A percentile compares a stretch with the other conserved stretches of the same genome.
Evolutionary conservation across 352 stramenopile species (phyloP).

Genomic region (Aphanomyces invadans): DNA sequence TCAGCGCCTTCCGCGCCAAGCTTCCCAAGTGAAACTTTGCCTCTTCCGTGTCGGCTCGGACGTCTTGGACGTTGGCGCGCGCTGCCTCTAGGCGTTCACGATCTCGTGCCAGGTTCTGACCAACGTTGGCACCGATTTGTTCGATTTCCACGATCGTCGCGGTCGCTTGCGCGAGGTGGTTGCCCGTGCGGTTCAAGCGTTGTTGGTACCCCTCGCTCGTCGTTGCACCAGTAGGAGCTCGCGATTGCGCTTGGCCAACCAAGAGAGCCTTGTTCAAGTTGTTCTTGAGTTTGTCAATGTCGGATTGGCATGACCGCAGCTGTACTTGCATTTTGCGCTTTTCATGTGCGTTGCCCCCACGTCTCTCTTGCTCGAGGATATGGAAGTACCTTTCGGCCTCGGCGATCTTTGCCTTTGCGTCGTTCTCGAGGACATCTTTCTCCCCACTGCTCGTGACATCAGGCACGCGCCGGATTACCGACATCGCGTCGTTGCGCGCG

Average conservation of each 20-base stretch:
- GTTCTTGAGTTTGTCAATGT: constrained; percentile 82
- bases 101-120: constrained; percentile 50
- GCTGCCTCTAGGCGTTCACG: constrained; percentile 71
- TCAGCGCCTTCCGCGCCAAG: constrained; percentile 72
- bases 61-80: constrained; percentile 63
- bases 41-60: constrained; percentile 62
- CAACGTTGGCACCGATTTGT: constrained; percentile 60
- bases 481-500: constrained; percentile 14
- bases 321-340: constrained; percentile 77
- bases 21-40: constrained; percentile 60
- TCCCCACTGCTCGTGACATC: not conserved
- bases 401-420: constrained; percentile 8
- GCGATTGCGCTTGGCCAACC: constrained; percentile 51
- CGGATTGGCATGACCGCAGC: constrained; percentile 73
- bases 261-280: constrained; percentile 69
- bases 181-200: constrained; percentile 56
- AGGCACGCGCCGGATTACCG: constrained; percentile 13
- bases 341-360: constrained; percentile 66
- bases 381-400: constrained; percentile 39
- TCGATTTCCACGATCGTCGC: constrained; percentile 59
- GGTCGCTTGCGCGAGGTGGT: constrained; percentile 64
- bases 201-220: constrained; percentile 45
- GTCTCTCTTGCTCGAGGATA: constrained; percentile 77
- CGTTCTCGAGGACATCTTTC: not conserved
- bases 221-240: not conserved